Evolutionary conservation across 73 alveolate genomes (phyloP).

Genomic region (Symbiodinium pilosum): DNA sequence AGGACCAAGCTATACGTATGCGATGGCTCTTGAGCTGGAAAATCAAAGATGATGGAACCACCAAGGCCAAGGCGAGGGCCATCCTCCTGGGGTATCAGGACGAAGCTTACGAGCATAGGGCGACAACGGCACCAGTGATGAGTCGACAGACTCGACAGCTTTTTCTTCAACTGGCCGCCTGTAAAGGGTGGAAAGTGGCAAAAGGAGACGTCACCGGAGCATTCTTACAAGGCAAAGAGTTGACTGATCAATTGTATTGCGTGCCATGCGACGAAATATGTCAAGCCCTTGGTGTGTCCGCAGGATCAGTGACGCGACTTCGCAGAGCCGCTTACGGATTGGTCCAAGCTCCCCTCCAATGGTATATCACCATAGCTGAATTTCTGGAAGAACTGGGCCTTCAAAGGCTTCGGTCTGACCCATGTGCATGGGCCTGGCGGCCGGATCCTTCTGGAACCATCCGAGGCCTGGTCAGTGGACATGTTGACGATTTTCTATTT

Average conservation of each 20-base stretch:
- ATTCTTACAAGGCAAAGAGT: background rate
- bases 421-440: background rate
- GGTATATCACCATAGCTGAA: background rate
- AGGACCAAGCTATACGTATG: background rate
- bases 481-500: constrained; percentile 27
- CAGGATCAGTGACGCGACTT: background rate
- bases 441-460: background rate
- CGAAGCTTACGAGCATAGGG: background rate
- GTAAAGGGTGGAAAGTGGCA: background rate
- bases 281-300: background rate
- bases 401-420: background rate
- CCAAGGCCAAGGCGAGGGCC: constrained; percentile 18
- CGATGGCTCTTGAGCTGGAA: constrained; percentile 30
- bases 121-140: background rate
- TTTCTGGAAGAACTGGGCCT: background rate
- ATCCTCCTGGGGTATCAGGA: background rate
- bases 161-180: background rate
- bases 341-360: constrained; percentile 21
- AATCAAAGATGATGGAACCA: background rate
- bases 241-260: background rate
- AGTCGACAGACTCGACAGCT: background rate
- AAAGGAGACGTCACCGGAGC: constrained; percentile 46
- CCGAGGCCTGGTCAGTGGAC: background rate
- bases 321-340: background rate
- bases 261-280: constrained; percentile 18